Conservation (phyloP, 495 filamentous ascomycete species). For the Beverwykella pulmonaria region DNA sequence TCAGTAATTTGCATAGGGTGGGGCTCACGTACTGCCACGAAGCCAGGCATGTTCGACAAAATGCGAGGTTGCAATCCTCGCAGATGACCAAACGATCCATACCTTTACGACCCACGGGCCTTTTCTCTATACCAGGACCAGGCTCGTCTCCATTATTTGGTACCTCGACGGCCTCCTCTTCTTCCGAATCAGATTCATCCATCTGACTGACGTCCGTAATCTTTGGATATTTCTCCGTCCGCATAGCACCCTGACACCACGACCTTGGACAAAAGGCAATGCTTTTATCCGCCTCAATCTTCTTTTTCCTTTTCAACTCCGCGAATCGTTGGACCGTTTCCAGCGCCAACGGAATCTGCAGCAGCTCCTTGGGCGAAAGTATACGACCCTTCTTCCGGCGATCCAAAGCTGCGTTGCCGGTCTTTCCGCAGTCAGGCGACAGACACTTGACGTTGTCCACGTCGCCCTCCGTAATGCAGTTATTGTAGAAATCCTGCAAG, state of each 20-base stretch:
- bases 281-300: slow-evolving; percentile 84
- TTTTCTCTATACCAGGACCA: not conserved
- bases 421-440: slow-evolving; percentile 62
- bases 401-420: slow-evolving; percentile 36
- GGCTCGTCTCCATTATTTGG: not conserved
- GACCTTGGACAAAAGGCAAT: slow-evolving; percentile 92
- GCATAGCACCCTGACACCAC: slow-evolving; percentile 93
- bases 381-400: slow-evolving; percentile 60
- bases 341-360: slow-evolving; percentile 77
- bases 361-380: slow-evolving; percentile 82
- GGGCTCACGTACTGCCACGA: slow-evolving; percentile 72
- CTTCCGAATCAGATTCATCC: slow-evolving; percentile 53
- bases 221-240: slow-evolving; percentile 77
- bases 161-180: slow-evolving; percentile 5
- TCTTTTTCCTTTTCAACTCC: slow-evolving; percentile 84
- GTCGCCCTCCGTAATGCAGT: slow-evolving; percentile 82
- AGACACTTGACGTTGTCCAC: slow-evolving; percentile 76
- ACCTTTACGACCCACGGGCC: not conserved
- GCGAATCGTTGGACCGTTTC: slow-evolving; percentile 83
- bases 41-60: slow-evolving; percentile 73
- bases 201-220: slow-evolving; percentile 52
- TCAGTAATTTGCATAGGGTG: not conserved
- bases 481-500: slow-evolving; percentile 85
- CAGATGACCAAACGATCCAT: slow-evolving; percentile 75
- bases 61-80: slow-evolving; percentile 87